A percentile compares a stretch with the other conserved stretches of the same genome.
phyloP scores from a whole-genome alignment of 1,284 basidiomycete species.

The Prillingera fragicola region DNA sequence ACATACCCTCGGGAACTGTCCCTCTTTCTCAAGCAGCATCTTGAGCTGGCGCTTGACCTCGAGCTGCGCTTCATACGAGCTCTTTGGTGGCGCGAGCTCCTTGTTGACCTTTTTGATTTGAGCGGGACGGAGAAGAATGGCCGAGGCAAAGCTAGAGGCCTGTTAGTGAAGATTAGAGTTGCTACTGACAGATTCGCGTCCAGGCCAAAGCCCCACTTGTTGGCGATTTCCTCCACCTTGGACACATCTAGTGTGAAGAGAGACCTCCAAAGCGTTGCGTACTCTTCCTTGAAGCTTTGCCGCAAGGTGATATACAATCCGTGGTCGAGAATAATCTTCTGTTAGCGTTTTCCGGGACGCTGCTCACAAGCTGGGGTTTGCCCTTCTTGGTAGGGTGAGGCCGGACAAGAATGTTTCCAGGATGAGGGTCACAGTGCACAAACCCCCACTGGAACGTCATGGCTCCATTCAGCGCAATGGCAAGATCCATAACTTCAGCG shows the following conservation, averaged over 20 bases:
- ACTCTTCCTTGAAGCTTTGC: conserved; percentile 63
- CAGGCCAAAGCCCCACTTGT: conserved; percentile 68
- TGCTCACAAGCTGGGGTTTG: conserved; percentile 65
- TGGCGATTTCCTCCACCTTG: conserved; percentile 59
- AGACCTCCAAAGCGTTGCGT: conserved; percentile 71
- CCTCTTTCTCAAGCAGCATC: conserved; percentile 52
- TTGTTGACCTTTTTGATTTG: conserved; percentile 36
- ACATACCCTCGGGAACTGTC: conserved; percentile 49
- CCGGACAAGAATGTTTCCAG: conserved; percentile 76
- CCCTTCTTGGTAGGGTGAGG: conserved; percentile 59
- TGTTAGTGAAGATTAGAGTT: not conserved
- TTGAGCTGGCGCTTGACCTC: conserved; percentile 50
- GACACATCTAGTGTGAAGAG: conserved; percentile 66
- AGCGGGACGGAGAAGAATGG: conserved; percentile 45
- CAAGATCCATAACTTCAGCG: conserved; percentile 51
- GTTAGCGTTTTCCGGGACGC: not conserved
- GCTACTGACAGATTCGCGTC: conserved; percentile 65
- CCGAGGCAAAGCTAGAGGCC: conserved; percentile 41
- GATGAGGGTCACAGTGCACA: conserved; percentile 62
- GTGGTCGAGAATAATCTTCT: conserved; percentile 66
- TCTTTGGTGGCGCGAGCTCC: conserved; percentile 24
- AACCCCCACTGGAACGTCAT: conserved; percentile 86
- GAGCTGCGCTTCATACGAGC: conserved; percentile 48
- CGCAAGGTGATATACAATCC: conserved; percentile 71
- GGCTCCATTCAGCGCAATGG: conserved; percentile 64